Evolutionary conservation across 108 stramenopile species (phyloP), one percentile per base, ranked within the genome.

Genomic region (Cyclotella sp.): DNA sequence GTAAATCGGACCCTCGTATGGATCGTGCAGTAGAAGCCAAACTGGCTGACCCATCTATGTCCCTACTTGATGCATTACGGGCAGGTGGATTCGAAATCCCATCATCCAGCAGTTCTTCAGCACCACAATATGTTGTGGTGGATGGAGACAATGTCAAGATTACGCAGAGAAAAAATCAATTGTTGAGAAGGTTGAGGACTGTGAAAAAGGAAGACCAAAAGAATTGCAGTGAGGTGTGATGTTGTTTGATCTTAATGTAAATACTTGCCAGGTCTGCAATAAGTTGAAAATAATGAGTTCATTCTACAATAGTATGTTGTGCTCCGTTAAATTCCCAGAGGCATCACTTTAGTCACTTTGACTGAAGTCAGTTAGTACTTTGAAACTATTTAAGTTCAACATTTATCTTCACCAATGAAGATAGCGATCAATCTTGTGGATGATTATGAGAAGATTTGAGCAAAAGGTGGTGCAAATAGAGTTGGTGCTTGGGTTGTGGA

Each of bases 131-230:
- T 39, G 28, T 63, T 14, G 60, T 81, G 39, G 46, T 86, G 3
- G 93, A 94, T 71, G 44, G 75, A 0, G 90, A 95, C 46, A 82
- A 86, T 42, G 87, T 95, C 12, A 91, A 86, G 26, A 79, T 95
- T 12, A 87, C 86, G 22, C 93, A 95, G 63, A 74, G 93, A 27
- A 95, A 92, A 70, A 95, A 95, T 70, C 93, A 95, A 65, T 68
- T 95, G 49, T 79, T 84, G 45, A 77, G 93, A 41, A 77, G 93
- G 54, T 46, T 92, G 41, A 86, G 93, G 15, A 72, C 89, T 45
- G 85, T 86, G 29, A 83, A 86, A 30, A 88, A 90, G 76, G 54
- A 75, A 47, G 8, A 11, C 44, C 40, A 43, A 1, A 29, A 72
- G 43, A 13, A 29, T 52, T 34, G 21, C 18, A 49, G 3, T 3